Evolutionary conservation across 306 rosid species (phyloP), one percentile per base, ranked within the genome.

Genomic region (Glycine soja): DNA sequence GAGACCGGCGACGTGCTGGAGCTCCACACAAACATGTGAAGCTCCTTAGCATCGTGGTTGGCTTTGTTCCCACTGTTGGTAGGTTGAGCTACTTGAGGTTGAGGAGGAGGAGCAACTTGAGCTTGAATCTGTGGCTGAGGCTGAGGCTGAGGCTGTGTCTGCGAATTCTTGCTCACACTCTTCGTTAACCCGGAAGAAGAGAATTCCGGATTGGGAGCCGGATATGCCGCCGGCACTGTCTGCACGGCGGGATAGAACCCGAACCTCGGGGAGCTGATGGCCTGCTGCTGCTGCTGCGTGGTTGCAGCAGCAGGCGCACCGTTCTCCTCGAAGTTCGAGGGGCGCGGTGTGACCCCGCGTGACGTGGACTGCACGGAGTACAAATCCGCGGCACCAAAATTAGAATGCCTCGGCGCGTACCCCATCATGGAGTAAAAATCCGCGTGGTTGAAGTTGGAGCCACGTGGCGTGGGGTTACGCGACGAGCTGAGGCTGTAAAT

Each of bases 361-460:
- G 99, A 95, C 4, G 70, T 79, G 1, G 99, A 90, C 75, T 94
- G 98, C 18, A 90, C 97, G 0, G 98, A 91, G 77, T 95, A 92
- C 81, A 93, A 5, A 75, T 95, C 98, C 0, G 86, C 85, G 0
- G 98, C 88, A 0, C 90, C 97, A 62, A 93, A 92, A 50, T 93
- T 96, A 0, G 99, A 96, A 80, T 91, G 93, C 72, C 99, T 42
- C 0, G 90, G 81, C 7, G 88, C 89, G 67, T 83, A 90, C 0
- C 97, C 98, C 98, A 92, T 92, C 98, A 93, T 86, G 76, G 97
- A 89, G 89, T 93, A 96, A 50, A 96, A 96, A 72, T 96, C 99
- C 0, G 92, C 78, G 74, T 94, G 89, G 80, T 93, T 96, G 65
- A 96, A 96, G 78, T 93, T 96, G 0, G 99, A 96, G 4, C 98